A percentile compares a stretch with the other conserved stretches of the same genome.
Evolutionary conservation across 495 filamentous ascomycete species (phyloP).

Genomic region (Glutinoglossum americanum): DNA sequence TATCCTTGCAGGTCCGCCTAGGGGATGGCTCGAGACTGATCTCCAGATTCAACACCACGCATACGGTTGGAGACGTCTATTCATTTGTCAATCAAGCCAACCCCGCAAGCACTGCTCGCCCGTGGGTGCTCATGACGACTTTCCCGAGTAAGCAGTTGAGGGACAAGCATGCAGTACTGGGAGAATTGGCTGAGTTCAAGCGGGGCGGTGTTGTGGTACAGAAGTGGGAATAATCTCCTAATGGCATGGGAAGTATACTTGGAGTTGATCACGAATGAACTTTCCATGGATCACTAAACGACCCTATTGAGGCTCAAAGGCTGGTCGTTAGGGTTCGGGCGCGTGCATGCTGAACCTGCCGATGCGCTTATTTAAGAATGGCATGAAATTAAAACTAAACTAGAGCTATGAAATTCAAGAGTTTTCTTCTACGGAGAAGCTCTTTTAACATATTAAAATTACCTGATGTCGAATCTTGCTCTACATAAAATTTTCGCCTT

Average conservation of each 20-base stretch:
- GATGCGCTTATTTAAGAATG: background rate
- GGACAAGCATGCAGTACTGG: constrained; percentile 44
- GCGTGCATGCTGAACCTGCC: background rate
- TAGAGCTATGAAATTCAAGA: too few relatives aligned
- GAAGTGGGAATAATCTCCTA: constrained; percentile 42
- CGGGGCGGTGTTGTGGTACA: constrained; percentile 67
- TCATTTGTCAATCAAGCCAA: constrained; percentile 55
- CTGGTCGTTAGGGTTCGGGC: background rate
- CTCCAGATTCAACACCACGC: constrained; percentile 76
- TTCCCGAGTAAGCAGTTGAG: constrained; percentile 87
- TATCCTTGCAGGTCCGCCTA: constrained; percentile 72
- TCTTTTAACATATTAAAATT: too few relatives aligned
- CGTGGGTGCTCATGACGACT: constrained; percentile 78
- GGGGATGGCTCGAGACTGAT: constrained; percentile 72
- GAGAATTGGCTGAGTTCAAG: constrained; percentile 69
- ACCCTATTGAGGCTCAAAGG: background rate
- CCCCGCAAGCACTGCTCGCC: constrained; percentile 30
- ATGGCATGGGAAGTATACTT: too few relatives aligned
- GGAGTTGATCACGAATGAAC: background rate
- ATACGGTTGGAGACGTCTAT: constrained; percentile 84
- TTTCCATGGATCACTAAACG: background rate
- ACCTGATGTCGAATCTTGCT: too few relatives aligned
- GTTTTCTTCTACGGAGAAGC: too few relatives aligned
- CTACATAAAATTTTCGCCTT: too few relatives aligned
- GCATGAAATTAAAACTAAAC: background rate